phyloP scores from a whole-genome alignment of 495 filamentous ascomycete species.

The Daldinia grandis region DNA sequence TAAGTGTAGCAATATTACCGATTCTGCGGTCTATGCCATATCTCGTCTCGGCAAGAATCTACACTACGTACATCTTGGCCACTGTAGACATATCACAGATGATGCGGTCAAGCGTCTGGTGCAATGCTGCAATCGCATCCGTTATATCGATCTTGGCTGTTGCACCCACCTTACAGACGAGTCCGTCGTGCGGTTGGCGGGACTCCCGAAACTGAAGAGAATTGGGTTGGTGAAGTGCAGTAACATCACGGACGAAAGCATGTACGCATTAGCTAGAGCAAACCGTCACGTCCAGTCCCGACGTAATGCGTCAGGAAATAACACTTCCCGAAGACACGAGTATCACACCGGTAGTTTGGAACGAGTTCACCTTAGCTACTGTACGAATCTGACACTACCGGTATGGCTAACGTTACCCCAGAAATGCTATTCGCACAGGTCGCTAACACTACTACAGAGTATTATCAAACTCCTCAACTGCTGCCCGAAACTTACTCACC shows the following conservation, averaged over 20 bases:
- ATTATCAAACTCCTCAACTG: slow-evolving; percentile 88
- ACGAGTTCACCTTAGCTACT: slow-evolving; percentile 97
- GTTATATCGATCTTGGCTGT: slow-evolving; percentile 97
- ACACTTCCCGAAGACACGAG: slow-evolving; percentile 44
- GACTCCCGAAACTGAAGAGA: slow-evolving; percentile 87
- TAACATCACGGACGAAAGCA: slow-evolving; percentile 86
- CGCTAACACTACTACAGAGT: slow-evolving; percentile 65
- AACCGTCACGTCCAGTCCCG: slow-evolving; percentile 56
- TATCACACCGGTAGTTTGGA: slow-evolving; percentile 70
- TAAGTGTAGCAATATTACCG: slow-evolving; percentile 93
- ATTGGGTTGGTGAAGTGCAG: slow-evolving; percentile 96
- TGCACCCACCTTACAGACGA: slow-evolving; percentile 88
- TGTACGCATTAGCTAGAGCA: slow-evolving; percentile 78
- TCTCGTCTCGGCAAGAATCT: slow-evolving; percentile 91
- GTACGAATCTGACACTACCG: slow-evolving; percentile 76
- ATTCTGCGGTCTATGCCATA: slow-evolving; percentile 86
- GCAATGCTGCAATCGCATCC: slow-evolving; percentile 86
- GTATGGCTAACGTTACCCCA: slow-evolving; percentile 59
- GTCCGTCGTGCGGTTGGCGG: slow-evolving; percentile 85
- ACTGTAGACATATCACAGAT: slow-evolving; percentile 92
- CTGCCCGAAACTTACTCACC: slow-evolving; percentile 91
- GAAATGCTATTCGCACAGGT: slow-evolving; percentile 11
- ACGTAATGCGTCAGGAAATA: slow-evolving; percentile 56
- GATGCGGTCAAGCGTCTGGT: slow-evolving; percentile 82
- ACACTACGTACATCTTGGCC: slow-evolving; percentile 94